Conservation (phyloP, 1,284 basidiomycete species). For the Rhodotorula glutinis region DNA sequence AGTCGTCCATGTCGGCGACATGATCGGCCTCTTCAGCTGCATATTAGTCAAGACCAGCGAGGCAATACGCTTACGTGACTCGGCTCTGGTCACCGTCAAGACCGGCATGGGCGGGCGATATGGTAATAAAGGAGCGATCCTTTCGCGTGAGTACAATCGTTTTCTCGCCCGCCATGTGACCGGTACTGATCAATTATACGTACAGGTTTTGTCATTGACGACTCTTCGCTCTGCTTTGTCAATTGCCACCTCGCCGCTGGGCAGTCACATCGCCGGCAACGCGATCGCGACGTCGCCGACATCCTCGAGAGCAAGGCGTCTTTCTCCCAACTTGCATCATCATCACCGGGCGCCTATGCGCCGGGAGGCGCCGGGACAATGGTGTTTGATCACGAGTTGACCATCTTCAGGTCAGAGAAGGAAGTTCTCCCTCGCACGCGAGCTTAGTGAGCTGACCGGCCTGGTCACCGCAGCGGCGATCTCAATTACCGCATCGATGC, state of each 20-base stretch:
- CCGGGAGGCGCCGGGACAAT: conserved; percentile 92
- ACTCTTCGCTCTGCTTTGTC: conserved; percentile 83
- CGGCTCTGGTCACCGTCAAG: conserved; percentile 90
- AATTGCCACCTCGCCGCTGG: conserved; percentile 97
- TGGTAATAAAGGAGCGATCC: conserved; percentile 88
- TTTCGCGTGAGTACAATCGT: conserved; percentile 54
- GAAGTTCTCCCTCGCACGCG: too few species aligned
- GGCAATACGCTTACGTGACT: conserved; percentile 75
- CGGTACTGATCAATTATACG: conserved; percentile 47
- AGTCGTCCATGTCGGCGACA: conserved; percentile 82
- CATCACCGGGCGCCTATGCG: conserved; percentile 60
- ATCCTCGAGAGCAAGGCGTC: conserved; percentile 80
- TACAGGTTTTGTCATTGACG: conserved; percentile 76
- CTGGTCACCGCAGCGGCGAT: conserved; percentile 60
- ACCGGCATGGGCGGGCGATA: conserved; percentile 94
- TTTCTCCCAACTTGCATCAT: conserved; percentile 53
- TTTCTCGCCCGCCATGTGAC: conserved; percentile 65
- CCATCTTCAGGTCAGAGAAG: conserved; percentile 59
- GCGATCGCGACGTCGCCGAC: conserved; percentile 84
- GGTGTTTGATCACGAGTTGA: conserved; percentile 90
- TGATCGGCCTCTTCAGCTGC: conserved; percentile 88
- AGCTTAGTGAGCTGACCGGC: not conserved
- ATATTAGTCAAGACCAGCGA: conserved; percentile 77
- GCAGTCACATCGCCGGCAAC: conserved; percentile 70
- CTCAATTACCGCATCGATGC: conserved; percentile 94